Evolutionary conservation across 495 filamentous ascomycete genomes (phyloP).

Genomic region (Wilcoxina mikolae): DNA sequence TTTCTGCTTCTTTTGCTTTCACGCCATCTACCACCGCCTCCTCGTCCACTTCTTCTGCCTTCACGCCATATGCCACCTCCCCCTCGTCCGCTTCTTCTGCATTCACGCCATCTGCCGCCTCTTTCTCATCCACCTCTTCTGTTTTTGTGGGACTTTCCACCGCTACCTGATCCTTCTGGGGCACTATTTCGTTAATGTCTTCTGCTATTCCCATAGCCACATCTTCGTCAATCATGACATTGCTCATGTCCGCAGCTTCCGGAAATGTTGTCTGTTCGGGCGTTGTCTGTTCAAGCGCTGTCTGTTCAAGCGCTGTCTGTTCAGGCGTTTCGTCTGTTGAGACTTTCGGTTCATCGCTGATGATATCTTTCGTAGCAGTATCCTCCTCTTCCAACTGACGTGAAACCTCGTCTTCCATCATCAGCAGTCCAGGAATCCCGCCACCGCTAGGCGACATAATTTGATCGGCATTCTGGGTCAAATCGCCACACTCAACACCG

Average conservation of each 20-base stretch:
- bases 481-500: not conserved
- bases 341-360: not conserved
- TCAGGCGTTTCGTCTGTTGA: too few species aligned
- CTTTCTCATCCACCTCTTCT: not conserved
- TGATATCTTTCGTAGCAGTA: not conserved
- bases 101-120: not conserved
- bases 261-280: not conserved
- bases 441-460: not conserved
- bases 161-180: not conserved
- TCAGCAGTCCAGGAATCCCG: slow-evolving; percentile 3
- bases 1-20: too few species aligned
- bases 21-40: too few species aligned
- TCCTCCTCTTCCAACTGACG: not conserved
- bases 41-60: slow-evolving; percentile 3
- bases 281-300: not conserved
- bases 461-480: not conserved
- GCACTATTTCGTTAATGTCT: not conserved
- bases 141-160: too few species aligned
- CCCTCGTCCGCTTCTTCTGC: not conserved
- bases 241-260: not conserved
- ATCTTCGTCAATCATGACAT: not conserved
- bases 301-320: not conserved
- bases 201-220: not conserved
- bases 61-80: not conserved
- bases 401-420: not conserved